A percentile compares a stretch with the other conserved stretches of the same genome.
These are phyloP conservation scores for Xylaria curta DNA, from an alignment of 495 filamentous ascomycete species.

Conservation along the genomic window DNA sequence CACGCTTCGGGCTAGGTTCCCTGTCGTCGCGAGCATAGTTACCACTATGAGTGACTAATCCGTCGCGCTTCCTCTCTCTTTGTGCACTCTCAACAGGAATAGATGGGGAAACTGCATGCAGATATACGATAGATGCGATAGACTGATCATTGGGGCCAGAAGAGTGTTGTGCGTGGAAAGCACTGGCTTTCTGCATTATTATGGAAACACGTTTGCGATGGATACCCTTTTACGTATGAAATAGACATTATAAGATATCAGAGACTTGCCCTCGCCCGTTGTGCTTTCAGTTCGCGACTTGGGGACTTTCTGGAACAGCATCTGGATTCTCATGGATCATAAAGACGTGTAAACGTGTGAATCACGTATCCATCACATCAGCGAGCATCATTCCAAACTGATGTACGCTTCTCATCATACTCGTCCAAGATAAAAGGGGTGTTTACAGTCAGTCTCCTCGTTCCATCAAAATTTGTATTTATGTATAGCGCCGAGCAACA, in stretches of 20 bases:
- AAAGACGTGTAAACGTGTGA: background rate
- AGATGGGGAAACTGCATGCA: background rate
- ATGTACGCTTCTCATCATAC: background rate
- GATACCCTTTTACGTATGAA: slow-evolving; percentile 4
- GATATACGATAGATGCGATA: background rate
- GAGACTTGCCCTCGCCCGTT: background rate
- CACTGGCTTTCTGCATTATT: background rate
- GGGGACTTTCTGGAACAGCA: background rate
- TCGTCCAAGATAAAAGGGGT: background rate
- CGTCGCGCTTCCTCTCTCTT: background rate
- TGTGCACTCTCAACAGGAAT: background rate
- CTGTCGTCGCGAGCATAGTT: slow-evolving; percentile 10
- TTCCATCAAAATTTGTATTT: slow-evolving; percentile 36
- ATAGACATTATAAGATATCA: background rate
- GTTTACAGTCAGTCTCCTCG: slow-evolving; percentile 1
- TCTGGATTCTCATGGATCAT: background rate
- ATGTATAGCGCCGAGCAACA: background rate
- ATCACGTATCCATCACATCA: background rate
- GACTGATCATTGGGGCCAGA: background rate
- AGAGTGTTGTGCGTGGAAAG: background rate
- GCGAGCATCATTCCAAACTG: background rate
- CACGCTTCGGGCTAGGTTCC: slow-evolving; percentile 14
- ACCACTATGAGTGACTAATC: background rate
- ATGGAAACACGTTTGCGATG: background rate
- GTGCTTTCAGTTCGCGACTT: background rate